Evolutionary conservation across 805 yeast genomes (phyloP), one percentile per base, ranked within the genome.

Genomic region (Candida qinlingensis): DNA sequence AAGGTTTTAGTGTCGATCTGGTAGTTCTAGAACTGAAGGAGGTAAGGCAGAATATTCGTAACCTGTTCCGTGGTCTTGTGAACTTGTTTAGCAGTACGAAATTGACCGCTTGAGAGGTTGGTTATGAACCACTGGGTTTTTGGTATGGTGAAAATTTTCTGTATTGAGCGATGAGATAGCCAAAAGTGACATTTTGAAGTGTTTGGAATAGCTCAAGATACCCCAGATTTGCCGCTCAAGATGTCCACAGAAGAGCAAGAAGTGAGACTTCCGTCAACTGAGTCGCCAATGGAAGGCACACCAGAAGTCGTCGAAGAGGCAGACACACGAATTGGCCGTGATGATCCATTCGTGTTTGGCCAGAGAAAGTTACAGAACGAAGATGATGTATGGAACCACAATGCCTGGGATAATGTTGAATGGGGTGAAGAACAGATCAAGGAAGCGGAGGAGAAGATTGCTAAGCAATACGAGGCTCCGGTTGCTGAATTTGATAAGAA

Each of bases 371-470:
- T 94, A 49, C 77, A 76, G 3, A 79, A 82, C 42, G 85, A 82
- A 12, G 81, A 84, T 5, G 90, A 89, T 30, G 96, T 94, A 1
- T 94, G 96, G 83, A 77, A 79, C 51, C 96, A 86, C 63, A 94
- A 94, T 64, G 99, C 99, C 0, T 74, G 81, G 86, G 99, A 94
- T 65, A 96, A 94, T 64, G 97, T 90, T 34, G 96, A 89, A 61
- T 91, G 97, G 96, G 97, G 96, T 44, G 90, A 86, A 45, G 96
- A 89, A 57, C 97, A 94, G 64, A 65, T 83, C 11, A 61, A 71
- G 25, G 81, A 85, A 54, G 97, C 97, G 3, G 76, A 85, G 60
- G 81, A 76, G 57, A 81, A 84, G 63, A 85, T 92, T 35, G 67
- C 78, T 26, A 77, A 80, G 54, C 99, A 94, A 64, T 77, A 79